Base-by-base conservation (phyloP, 352 stramenopile species). In the Sclerospora graminicola region DNA sequence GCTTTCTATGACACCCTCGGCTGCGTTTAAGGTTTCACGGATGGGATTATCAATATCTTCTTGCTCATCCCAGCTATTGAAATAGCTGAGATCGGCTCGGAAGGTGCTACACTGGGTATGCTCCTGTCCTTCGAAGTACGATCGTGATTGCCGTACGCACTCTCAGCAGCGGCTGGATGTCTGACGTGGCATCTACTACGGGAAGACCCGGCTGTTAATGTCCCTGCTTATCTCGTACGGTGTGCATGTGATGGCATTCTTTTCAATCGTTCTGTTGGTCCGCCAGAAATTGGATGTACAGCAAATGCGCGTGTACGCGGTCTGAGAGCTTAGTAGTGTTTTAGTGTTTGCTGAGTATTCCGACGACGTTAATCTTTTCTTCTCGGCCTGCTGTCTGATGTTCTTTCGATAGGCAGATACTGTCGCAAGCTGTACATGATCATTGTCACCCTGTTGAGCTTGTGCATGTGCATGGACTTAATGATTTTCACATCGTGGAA, bases 341-440 rank as follows among this genome's bases (percentile, higher is more conserved):
- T 20, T 66, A 87, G 60, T 82, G 66, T 42, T 42, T 94, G 14
- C 51, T 94, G 11, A 86, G 71, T 54, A 76, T 96, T 33, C 85
- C 85, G n/a, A 95, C 82, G 57, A 86, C 66, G 11, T 77, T 95
- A 19, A 84, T 77, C 39, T 74, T 95, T 21, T 78, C n/a, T 95
- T 23, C 68, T 89, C 47, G 88, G 85, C 8, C 63, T 95, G 30
- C 27, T 95, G 14, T 90, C 71, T 14, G 88, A 97, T 50, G 73
- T 84, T 23, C 55, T 84, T 33, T 85, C 88, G 5, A 89, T 97
- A 46, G 66, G 54, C 27, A 78, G 84, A 33, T 90, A 84, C 55
- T 82, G 80, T 5, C 70, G 85, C 37, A 95, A 95, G 65, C 84
- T 83, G 14, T 96, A 97, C 62, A 95, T 96, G 65, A 70, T 92